Base-by-base conservation (phyloP, 225 moss, liverwort and hornwort genomes). In the Anthoceros angustus region DNA sequence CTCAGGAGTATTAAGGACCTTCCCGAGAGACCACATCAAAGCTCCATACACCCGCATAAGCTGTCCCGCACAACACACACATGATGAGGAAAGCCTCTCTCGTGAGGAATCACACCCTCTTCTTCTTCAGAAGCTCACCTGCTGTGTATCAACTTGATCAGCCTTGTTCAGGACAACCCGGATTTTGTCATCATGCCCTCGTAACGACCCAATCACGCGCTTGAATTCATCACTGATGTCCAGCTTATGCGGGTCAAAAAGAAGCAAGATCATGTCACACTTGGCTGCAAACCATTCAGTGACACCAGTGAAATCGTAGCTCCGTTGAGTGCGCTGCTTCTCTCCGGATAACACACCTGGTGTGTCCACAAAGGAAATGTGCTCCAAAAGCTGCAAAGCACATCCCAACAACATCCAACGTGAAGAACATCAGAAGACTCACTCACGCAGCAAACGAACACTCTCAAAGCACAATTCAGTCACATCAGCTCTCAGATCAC, bases 231-330 rank as follows among this genome's bases (percentile, higher is more conserved):
- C 95, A 70, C 91, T 95, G 32, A 95, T 95, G 40, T 95, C 95
- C 68, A 95, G 74, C 74, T 95, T 95, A 68, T 95, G 91, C 39
- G 95, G 95, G 63, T 95, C 91, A 72, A 95, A 95, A 8, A 95
- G 66, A 67, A 95, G 73, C 42, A 95, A 80, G 46, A 95, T 91
- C 62, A 95, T 79, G 67, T 95, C 95, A 74, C 95, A 95, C 72
- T 95, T 95, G 48, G 95, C 81, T 41, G 95, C 95, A 72, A 95
- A 95, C 95, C 95, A 95, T 71, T 91, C 91, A 5, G 91, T 95
- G 16, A 95, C 95, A 45, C 95, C 95, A 5, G 95, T 95, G 68
- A 95, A 95, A 69, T 95, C 95, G 41, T 95, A 95, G 68, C 91
- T 95, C 62, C 95, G 70, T 70, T 95, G 95, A 1, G 91, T 95